Base-by-base conservation (phyloP, 495 filamentous ascomycete genomes). In the Chaetomium tenue region DNA sequence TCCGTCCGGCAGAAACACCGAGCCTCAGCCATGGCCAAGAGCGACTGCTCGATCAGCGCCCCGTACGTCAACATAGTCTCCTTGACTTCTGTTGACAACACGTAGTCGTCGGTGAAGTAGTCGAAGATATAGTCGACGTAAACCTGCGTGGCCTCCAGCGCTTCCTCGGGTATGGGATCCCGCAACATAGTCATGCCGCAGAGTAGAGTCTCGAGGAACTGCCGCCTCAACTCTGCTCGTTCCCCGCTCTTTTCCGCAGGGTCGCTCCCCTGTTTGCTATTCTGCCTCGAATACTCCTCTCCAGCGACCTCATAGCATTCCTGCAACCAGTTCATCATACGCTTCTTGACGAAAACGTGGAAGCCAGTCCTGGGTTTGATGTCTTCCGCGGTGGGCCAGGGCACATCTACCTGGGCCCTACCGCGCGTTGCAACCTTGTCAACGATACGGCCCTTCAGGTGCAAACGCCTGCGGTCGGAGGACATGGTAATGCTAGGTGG, bases 361-460 rank as follows among this genome's bases (percentile, higher is more conserved):
- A 58, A 26, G 39, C 42, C 56, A 26, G 37, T 53, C 16, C 58
- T 60, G 25, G 50, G 56, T 0, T 8, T 16, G 37, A 60, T 40
- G 3, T 60, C 56, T 25, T 65, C 48, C n/a, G 46, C 57, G 11
- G 48, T 53, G 1, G 63, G 56, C 18, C 58, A 22, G 30, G 59
- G 44, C 50, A 66, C 51, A 39, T 68, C 65, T 2, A 59, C 9
- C 16, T 57, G 22, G 5, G 47, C 50, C 7, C 6, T 23, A 1
- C 56, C 56, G 23, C 60, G 25, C 7, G 25, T 57, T 5, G 58
- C 56, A 30, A 72, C 57, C 2, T 25, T 60, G 30, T 74, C 70
- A 39, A 74, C 63, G 28, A 67, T n/a, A 15, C 67, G 55, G 18
- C 71, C 70, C 22, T 64, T 51, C 9, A 71, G 44, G 40, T 55